phyloP scores from a whole-genome alignment of 139 green algal genomes.

The Marvania coccoides region DNA sequence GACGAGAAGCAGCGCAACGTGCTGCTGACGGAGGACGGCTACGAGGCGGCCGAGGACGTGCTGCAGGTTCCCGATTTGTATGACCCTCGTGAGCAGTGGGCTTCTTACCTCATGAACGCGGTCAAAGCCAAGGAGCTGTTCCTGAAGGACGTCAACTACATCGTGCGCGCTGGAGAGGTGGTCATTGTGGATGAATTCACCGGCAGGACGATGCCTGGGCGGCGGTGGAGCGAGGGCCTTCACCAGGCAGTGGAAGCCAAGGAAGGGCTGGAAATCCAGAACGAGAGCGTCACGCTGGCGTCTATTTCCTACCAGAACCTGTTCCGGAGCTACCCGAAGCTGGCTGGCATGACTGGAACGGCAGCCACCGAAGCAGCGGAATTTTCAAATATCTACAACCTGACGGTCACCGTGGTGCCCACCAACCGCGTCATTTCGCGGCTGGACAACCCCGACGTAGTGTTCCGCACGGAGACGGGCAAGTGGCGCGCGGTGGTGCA shows the following conservation, averaged over 20 bases:
- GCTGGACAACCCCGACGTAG: constrained; percentile 88
- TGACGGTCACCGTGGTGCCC: constrained; percentile 80
- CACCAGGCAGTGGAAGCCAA: constrained; percentile 98
- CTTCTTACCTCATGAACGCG: constrained; percentile 91
- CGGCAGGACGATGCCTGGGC: constrained; percentile 84
- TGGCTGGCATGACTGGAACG: constrained; percentile 86
- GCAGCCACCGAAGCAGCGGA: constrained; percentile 90
- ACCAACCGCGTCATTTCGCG: constrained; percentile 49
- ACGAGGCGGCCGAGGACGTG: constrained; percentile 94
- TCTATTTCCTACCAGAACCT: constrained; percentile 95
- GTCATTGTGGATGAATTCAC: constrained; percentile 99
- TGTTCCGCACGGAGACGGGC: constrained; percentile 63
- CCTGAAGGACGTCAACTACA: constrained; percentile 88
- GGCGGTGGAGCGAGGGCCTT: constrained; percentile 86
- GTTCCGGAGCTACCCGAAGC: constrained; percentile 70
- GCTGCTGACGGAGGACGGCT: constrained; percentile 95
- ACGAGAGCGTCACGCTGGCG: constrained; percentile 91
- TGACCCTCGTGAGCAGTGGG: constrained; percentile 92
- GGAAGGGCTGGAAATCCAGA: constrained; percentile 90
- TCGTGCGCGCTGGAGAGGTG: constrained; percentile 82
- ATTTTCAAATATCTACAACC: constrained; percentile 94
- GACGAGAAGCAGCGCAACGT: constrained; percentile 98
- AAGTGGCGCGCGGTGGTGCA: constrained; percentile 87
- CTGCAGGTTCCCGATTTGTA: constrained; percentile 91
- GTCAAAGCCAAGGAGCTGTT: constrained; percentile 98